Base-by-base conservation (phyloP, 2,329 filamentous ascomycete species). In the Trematosphaeria pertusa region DNA sequence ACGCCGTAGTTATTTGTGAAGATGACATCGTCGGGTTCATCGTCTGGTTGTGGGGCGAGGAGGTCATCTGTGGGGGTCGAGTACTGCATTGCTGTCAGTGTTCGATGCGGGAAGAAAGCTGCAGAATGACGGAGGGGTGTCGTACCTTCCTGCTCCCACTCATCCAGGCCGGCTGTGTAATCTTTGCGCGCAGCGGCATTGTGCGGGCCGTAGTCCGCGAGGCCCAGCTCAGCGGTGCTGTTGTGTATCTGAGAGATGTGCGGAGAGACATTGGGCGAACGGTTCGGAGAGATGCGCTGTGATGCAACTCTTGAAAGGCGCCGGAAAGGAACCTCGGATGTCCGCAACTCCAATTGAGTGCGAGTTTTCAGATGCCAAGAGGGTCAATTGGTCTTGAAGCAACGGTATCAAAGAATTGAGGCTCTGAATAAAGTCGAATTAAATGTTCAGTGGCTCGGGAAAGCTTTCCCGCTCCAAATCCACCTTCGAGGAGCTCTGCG, bases 1-100 rank as follows among this genome's bases (percentile, higher is more conserved):
- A 97, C 83, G 55, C 94, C 94, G 74, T 94, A 96, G 62, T 88
- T 81, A 68, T 85, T 91, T 73, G 85, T 86, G 81, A 99, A 99
- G 50, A 96, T 80, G 59, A 99, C 94, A 83, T 99, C 94, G 70
- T 96, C 87, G 53, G 87, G 80, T 42, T 91, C 86, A 73, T 97
- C 91, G 48, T 76, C 82, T 18, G 81, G 79, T 42, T 82, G 78
- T 61, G 87, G 81, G 65, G 79, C 83, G 58, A 67, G 54, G 22
- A 71, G 58, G 24, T 70, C 54, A 46, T 60, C 55, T 11, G 63
- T 65, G 15, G 65, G 62, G 24, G 63, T 68, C n/a, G 69, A 61
- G 52, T 70, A 71, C 69, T 72, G 54, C 45, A 52, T 48, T 12
- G 58, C 48, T 39, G 47, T 64, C 20, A 48, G 43, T 43, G 28